Base-by-base conservation (phyloP, 345 rosid genomes). In the Carallia pectinifolia region DNA sequence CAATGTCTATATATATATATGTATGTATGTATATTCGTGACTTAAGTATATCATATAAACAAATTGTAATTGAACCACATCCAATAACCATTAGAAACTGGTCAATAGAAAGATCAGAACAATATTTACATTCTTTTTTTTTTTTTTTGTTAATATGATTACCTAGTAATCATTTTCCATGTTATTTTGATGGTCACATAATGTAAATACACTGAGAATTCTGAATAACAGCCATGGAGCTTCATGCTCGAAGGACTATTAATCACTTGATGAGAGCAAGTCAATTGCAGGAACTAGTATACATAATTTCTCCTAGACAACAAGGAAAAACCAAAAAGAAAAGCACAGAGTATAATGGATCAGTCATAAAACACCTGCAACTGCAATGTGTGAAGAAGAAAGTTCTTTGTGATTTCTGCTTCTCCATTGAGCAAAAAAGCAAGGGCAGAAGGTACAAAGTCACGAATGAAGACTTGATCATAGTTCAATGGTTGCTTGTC, bases 391-490 rank as follows among this genome's bases (percentile, higher is more conserved):
- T 83, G 89, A 76, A 94, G 95, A 61, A 94, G 93, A 83, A 94
- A 94, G 76, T 90, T 91, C 83, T 90, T 91, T n/a, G 90, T 96
- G 50, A 94, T 91, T 76, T 88, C 98, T 18, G 65, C 80, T 61
- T 94, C 97, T 47, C 97, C 97, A 71, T 86, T 85, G 59, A 94
- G 96, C 87, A 94, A 69, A 77, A 94, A 91, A 0, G 97, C 95
- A 69, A 87, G 86, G 0, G 93, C 98, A 0, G 96, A 90, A n/a
- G 98, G 98, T n/a, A 87, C 89, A 76, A 94, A 94, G 81, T 94
- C 97, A 23, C 98, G 97, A 67, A 94, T 89, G 79, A 94, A 94
- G 65, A 94, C 90, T 70, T 94, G 98, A 77, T 94, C 97, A 74
- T 94, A 94, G 72, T 91, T 94, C 86, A 88, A 72, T 3, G 88